Evolutionary conservation across 306 rosid genomes (phyloP), one percentile per base, ranked within the genome.

Genomic region (Vigna radiata): DNA sequence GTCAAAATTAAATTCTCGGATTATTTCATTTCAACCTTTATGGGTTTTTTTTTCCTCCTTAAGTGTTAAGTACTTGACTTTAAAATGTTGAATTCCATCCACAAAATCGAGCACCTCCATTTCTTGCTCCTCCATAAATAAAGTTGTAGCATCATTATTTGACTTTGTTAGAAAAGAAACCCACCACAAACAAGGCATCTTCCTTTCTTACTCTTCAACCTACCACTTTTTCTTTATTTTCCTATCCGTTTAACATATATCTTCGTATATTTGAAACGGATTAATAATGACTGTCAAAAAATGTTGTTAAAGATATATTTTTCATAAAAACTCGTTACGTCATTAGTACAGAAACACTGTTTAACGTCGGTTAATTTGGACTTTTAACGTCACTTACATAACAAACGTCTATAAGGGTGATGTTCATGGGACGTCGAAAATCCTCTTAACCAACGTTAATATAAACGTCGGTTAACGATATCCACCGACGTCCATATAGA

Each of bases 141-240:
- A 52, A 65, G 79, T 54, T 53, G 36, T 29, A 15, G 67, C 68
- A 59, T 54, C 48, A 80, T 55, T 56, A 73, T 73, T 80, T 23
- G 25, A 80, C 33, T 17, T 58, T 29, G 54, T 47, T 33, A 68
- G 76, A 44, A 46, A 44, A 79, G 55, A 37, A 55, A 8, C 61
- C 14, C 71, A n/a, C 49, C 72, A 67, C 66, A 75, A 74, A 44
- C 18, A 36, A 11, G 58, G 71, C 49, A 81, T 73, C 49, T 67
- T 73, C 27, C 63, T 78, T 70, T 62, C 47, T 23, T 27, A 18
- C 0, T 18, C 72, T 67, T 18, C 72, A 43, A 44, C 37, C 54
- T 37, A 64, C 55, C 50, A 37, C 15, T 21, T 65, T 64, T 18
- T 4, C n/a, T 62, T 64, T 64, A 7, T 31, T 67, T 66, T 66